Base-by-base conservation (phyloP, 176 grass and related monocot genomes). In the Musa beccarii region DNA sequence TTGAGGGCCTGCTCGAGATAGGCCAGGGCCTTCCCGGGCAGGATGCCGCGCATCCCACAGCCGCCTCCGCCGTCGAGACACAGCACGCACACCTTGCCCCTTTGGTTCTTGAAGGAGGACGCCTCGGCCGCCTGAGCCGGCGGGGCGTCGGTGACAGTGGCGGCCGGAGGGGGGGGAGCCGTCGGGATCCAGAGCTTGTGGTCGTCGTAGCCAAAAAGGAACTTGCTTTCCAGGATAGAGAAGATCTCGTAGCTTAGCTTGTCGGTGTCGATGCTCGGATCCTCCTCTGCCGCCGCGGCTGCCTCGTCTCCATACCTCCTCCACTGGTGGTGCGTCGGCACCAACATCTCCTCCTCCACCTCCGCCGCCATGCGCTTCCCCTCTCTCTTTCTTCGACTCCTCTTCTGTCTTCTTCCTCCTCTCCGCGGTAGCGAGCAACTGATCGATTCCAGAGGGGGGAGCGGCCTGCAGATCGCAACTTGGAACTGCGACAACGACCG, bases 231-330 rank as follows among this genome's bases (percentile, higher is more conserved):
- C 62, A 99, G 85, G 66, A 99, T 95, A 51, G 96, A 99, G 76
- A 99, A 99, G 54, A 99, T 99, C 86, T 99, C 96, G 87, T 95
- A 99, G 89, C 75, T 99, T 22, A 99, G 86, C 85, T 99, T 99
- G 80, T 99, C 95, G 63, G 95, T 83, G 68, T 83, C 90, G 71
- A 83, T 57, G 72, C 72, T 81, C 56, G 43, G 13, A 2, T 75
- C 79, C 53, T 71, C 81, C 28, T 89, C 88, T 15, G 90, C 94
- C 86, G 89, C 94, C 16, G 82, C 81, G 51, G 83, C 90, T 54
- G 75, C 82, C 88, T 16, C 8, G 34, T 14, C 54, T 28, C 54
- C 43, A 15, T 67, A 51, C 52, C 61, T 79, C 80, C 78, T 71
- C 51, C 53, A 6, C 51, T 24, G 49, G 29, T 63, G 72, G 29